Conservation (phyloP, 768 basidiomycete species). For the Amanita inopinata region DNA sequence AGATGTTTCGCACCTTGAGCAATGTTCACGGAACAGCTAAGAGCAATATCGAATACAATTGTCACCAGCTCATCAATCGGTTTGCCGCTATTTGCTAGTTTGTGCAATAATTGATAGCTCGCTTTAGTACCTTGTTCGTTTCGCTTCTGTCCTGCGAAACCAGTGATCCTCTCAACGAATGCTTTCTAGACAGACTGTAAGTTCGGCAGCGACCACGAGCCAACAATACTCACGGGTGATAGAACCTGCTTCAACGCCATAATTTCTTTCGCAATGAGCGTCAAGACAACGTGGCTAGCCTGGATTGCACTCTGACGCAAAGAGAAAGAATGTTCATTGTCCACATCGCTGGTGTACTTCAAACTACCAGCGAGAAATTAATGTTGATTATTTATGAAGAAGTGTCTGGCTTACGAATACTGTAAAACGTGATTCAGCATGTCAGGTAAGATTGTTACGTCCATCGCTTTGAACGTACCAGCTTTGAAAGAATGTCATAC, state of each 20-base stretch:
- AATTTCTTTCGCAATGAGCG: slow-evolving; percentile 23
- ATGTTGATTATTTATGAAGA: not conserved
- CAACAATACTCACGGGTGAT: slow-evolving; percentile 2
- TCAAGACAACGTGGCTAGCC: slow-evolving; percentile 21
- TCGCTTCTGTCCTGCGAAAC: slow-evolving; percentile 9
- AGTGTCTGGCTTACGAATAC: slow-evolving; percentile 5
- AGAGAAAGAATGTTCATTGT: slow-evolving; percentile 25
- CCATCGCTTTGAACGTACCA: slow-evolving; percentile 17
- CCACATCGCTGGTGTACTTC: slow-evolving; percentile 7
- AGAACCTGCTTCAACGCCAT: slow-evolving; percentile 7
- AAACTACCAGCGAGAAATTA: not conserved
- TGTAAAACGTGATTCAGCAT: not conserved
- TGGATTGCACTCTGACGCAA: slow-evolving; percentile 20
- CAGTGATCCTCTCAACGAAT: slow-evolving; percentile 4
- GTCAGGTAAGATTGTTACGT: not conserved
- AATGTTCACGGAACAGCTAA: slow-evolving; percentile 36
- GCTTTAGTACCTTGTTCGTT: slow-evolving; percentile 22
- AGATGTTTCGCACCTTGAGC: slow-evolving; percentile 26
- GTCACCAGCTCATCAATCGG: slow-evolving; percentile 34
- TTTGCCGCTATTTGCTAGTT: slow-evolving; percentile 24
- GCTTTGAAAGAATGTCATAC: slow-evolving; percentile 30
- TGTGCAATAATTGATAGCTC: slow-evolving; percentile 29
- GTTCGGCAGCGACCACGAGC: not conserved
- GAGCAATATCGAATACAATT: slow-evolving; percentile 35
- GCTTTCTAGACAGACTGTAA: slow-evolving; percentile 2